Conservation (phyloP, 1,284 basidiomycete genomes). For the Malassezia psittaci region DNA sequence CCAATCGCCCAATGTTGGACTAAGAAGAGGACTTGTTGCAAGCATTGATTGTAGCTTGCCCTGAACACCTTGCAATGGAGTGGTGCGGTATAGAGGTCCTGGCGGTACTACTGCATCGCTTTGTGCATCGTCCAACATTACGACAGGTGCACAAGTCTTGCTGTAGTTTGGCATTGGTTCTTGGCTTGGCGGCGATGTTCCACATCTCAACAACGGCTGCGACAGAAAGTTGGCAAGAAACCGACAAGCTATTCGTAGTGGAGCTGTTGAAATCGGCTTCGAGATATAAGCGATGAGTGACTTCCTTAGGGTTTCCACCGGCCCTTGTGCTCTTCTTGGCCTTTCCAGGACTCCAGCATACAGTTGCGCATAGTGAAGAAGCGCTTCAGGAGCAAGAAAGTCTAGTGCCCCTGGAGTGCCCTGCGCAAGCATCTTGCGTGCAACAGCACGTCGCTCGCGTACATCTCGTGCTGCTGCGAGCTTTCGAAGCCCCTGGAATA, state of each 20-base stretch:
- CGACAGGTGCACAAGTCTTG: neutral
- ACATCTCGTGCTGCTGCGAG: neutral
- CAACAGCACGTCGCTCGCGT: neutral
- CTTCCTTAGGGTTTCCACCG: neutral
- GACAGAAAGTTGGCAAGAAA: neutral
- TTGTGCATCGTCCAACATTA: neutral
- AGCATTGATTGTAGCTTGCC: constrained; percentile 14
- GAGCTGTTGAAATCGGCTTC: neutral
- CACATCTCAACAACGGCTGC: constrained; percentile 5
- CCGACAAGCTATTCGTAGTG: neutral
- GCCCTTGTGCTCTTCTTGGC: constrained; percentile 37
- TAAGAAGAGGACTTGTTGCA: constrained; percentile 30
- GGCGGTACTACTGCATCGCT: constrained; percentile 1
- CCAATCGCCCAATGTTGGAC: constrained; percentile 41
- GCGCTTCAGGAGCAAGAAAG: constrained; percentile 38
- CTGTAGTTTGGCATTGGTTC: neutral
- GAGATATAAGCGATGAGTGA: neutral
- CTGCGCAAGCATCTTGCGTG: neutral
- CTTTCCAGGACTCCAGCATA: constrained; percentile 36
- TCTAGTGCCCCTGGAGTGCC: constrained; percentile 16
- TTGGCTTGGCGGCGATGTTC: neutral
- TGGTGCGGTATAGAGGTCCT: constrained; percentile 4
- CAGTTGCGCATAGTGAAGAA: constrained; percentile 45
- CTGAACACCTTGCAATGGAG: constrained; percentile 21
- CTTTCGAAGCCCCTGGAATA: constrained; percentile 25